Percentiles rank a stretch among this genome's conserved stretches.
Evolutionary conservation across 2,329 filamentous ascomycete species (phyloP).

Genomic region (Aspergillus sp.): DNA sequence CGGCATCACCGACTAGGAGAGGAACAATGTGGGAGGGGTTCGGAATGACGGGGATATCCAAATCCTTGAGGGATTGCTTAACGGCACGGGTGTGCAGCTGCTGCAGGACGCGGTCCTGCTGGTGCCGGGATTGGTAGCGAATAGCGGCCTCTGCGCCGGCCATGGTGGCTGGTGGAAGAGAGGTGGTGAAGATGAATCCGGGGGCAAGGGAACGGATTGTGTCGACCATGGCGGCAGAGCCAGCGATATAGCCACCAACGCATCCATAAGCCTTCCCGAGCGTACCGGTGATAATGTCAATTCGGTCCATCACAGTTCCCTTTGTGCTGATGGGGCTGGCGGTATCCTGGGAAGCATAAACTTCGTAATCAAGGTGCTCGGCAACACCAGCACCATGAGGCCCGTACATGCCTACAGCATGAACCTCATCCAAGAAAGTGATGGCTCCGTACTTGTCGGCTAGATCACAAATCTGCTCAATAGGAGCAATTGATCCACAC

Average conservation of each 20-base stretch:
- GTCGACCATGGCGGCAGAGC: conserved; percentile 83
- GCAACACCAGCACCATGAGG: conserved; percentile 94
- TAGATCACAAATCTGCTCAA: conserved; percentile 92
- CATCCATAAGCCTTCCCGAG: conserved; percentile 97
- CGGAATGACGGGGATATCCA: conserved; percentile 93
- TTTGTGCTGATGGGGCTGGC: conserved; percentile 47
- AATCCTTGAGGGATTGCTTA: conserved; percentile 77
- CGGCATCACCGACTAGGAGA: conserved; percentile 90
- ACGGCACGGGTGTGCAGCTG: conserved; percentile 95
- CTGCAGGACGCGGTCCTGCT: conserved; percentile 86
- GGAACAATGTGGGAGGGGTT: conserved; percentile 98
- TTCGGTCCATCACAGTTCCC: conserved; percentile 90
- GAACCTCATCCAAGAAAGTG: conserved; percentile 97
- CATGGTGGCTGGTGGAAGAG: conserved; percentile 94
- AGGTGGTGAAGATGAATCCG: conserved; percentile 98
- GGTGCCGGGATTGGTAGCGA: conserved; percentile 86
- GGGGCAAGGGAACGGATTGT: conserved; percentile 92
- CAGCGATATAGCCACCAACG: conserved; percentile 96
- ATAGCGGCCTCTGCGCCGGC: conserved; percentile 89
- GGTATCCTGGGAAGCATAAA: conserved; percentile 74
- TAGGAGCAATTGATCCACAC: conserved; percentile 96
- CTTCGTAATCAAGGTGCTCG: conserved; percentile 93
- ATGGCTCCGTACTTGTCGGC: conserved; percentile 97
- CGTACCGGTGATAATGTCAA: conserved; percentile 97
- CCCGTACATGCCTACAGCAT: conserved; percentile 99